Base-by-base conservation (phyloP, 306 rosid genomes). In the Lathyrus sativus region DNA sequence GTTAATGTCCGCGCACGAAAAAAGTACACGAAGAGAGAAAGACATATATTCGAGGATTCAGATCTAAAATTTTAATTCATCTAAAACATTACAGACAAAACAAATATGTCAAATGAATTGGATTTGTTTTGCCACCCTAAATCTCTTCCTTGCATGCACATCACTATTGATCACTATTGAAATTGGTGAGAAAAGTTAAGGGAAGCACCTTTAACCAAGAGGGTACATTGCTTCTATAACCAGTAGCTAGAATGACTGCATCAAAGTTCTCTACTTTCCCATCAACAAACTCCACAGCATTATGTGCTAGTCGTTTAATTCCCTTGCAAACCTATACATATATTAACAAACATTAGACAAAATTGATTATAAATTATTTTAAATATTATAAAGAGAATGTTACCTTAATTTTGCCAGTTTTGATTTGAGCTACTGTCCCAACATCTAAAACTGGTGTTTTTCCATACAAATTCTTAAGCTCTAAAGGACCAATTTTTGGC, bases 361-460 rank as follows among this genome's bases (percentile, higher is more conserved):
- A 43, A 43, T 12, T 43, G 15, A 11, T 44, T 44, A 42, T 42
- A 11, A 42, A 42, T 42, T 11, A 42, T 42, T 11, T 42, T 41
- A 35, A 35, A 1, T 35, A 35, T 35, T 35, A 6, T 38, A 8
- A 26, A 3, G 61, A 37, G 39, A 53, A 41, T 48, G 44, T 61
- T 26, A 86, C 99, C 96, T 91, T 87, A 60, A 95, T 90, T 11
- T 88, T 83, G 48, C 99, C 96, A 37, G 62, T 68, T 85, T 78
- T 87, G 83, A 95, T 91, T 74, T 85, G 77, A 38, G 89, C 81
- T 0, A 91, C 82, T 28, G 99, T 91, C 29, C 99, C 99, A 74
- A 95, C 86, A 78, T 95, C 99, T 61, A 95, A 76, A 53, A 95
- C 99, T 1, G 99, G 99, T 7, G 97, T 95, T 65, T 91, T 95